A percentile compares a stretch with the other conserved stretches of the same genome.
phyloP scores from a whole-genome alignment of 495 filamentous ascomycete genomes.

The Ascodesmis nigricans region DNA sequence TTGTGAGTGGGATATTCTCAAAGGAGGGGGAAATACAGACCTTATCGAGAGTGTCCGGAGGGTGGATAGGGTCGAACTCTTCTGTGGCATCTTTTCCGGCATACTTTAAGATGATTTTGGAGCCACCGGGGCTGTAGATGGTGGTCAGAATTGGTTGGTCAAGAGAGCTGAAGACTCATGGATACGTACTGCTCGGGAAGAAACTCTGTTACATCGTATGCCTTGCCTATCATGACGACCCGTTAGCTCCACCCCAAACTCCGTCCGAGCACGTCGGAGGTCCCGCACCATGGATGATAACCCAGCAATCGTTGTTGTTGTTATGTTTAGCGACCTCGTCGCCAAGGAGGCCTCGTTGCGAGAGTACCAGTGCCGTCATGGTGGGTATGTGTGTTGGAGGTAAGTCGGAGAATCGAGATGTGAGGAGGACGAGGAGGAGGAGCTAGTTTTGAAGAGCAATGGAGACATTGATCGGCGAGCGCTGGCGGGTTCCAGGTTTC shows the following conservation, averaged over 20 bases:
- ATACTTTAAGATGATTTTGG: constrained; percentile 59
- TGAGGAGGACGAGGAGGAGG: too few species aligned
- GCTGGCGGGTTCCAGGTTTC: too few species aligned
- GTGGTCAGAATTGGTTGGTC: neutral
- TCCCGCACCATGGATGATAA: constrained; percentile 58
- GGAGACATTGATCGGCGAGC: too few species aligned
- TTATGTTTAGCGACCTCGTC: constrained; percentile 47
- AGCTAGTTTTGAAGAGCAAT: too few species aligned
- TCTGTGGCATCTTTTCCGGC: constrained; percentile 73
- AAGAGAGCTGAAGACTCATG: constrained; percentile 1
- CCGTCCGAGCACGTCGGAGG: too few species aligned
- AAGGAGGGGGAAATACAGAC: constrained; percentile 1
- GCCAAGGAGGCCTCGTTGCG: too few species aligned
- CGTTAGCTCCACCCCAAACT: too few species aligned
- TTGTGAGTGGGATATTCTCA: neutral
- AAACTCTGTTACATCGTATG: constrained; percentile 67
- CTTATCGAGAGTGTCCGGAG: constrained; percentile 53
- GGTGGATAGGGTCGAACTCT: constrained; percentile 64
- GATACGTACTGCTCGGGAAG: constrained; percentile 27
- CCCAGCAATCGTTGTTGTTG: constrained; percentile 50
- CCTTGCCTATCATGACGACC: too few species aligned
- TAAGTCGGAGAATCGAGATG: too few species aligned
- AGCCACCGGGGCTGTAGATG: constrained; percentile 37
- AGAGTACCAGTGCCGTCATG: too few species aligned
- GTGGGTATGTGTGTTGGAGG: too few species aligned